These are phyloP conservation scores for Straminergon stramineum DNA, from an alignment of 225 moss, liverwort and hornwort species.

Conservation along the genomic window DNA sequence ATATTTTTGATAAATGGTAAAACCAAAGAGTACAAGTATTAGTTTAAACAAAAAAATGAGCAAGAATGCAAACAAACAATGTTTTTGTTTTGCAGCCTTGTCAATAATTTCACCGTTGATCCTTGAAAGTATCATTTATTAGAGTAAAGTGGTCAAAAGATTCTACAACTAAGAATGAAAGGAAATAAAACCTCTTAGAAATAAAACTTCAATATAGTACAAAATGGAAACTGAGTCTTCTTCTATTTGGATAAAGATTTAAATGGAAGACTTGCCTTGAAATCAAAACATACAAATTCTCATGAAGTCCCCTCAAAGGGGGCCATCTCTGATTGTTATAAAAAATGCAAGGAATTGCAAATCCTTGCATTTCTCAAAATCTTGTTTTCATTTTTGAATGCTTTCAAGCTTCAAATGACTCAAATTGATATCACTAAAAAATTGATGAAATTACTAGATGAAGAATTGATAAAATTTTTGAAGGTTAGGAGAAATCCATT, in stretches of 20 bases:
- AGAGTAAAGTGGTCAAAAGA: background rate
- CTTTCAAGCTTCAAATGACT: background rate
- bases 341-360: background rate
- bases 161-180: background rate
- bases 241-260: background rate
- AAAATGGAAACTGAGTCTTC: background rate
- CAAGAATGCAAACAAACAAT: background rate
- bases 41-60: too few relatives aligned
- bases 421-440: background rate
- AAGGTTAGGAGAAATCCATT: background rate
- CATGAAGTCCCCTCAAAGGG: fast-evolving
- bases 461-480: background rate
- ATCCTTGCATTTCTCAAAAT: background rate
- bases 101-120: background rate
- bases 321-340: background rate
- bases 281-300: background rate
- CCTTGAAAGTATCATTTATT: background rate
- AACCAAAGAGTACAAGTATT: background rate
- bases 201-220: background rate
- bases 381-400: background rate
- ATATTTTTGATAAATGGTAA: background rate
- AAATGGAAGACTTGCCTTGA: background rate
- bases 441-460: background rate
- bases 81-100: background rate
- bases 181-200: background rate